phyloP scores from a whole-genome alignment of 768 basidiomycete genomes.

The Pisolithus sp. region DNA sequence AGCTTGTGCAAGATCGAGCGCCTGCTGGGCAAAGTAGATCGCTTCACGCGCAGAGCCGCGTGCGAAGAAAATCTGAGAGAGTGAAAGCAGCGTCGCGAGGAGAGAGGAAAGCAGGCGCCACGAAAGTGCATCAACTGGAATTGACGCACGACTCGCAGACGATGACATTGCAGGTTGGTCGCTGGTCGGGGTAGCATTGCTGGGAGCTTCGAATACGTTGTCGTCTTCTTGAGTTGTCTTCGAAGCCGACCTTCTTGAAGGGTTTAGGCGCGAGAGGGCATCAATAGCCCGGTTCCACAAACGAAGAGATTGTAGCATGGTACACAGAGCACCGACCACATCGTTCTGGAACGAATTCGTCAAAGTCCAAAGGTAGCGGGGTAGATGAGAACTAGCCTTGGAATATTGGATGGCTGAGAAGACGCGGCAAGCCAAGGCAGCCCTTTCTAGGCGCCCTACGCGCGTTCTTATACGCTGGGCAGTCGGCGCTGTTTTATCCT shows the following conservation, averaged over 20 bases:
- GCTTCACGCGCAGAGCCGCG: constrained; percentile 83
- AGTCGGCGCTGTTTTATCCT: constrained; percentile 45
- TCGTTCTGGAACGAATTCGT: constrained; percentile 45
- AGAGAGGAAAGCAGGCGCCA: constrained; percentile 76
- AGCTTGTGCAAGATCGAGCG: constrained; percentile 62
- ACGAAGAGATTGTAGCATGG: constrained; percentile 63
- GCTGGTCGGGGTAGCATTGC: constrained; percentile 35
- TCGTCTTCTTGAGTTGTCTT: constrained; percentile 26
- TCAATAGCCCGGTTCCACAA: constrained; percentile 79
- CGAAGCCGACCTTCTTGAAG: constrained; percentile 22
- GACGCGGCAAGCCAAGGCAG: constrained; percentile 65
- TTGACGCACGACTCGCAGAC: constrained; percentile 8
- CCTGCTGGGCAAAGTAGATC: constrained; percentile 77
- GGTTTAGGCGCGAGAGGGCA: constrained; percentile 53
- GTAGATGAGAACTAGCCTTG: constrained; percentile 38
- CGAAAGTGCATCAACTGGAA: constrained; percentile 50
- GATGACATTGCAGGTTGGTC: constrained; percentile 18
- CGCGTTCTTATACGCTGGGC: constrained; percentile 53
- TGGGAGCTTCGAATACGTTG: constrained; percentile 54
- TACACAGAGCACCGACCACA: constrained; percentile 45
- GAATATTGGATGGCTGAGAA: constrained; percentile 64
- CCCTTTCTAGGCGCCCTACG: constrained; percentile 55
- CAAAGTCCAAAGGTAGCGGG: background rate
- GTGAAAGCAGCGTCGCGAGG: constrained; percentile 55
- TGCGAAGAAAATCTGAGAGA: constrained; percentile 56